Percentiles rank a stretch among this genome's conserved stretches.
Evolutionary conservation across 495 filamentous ascomycete genomes (phyloP).

Genomic region (Lasiosphaeria hispida): DNA sequence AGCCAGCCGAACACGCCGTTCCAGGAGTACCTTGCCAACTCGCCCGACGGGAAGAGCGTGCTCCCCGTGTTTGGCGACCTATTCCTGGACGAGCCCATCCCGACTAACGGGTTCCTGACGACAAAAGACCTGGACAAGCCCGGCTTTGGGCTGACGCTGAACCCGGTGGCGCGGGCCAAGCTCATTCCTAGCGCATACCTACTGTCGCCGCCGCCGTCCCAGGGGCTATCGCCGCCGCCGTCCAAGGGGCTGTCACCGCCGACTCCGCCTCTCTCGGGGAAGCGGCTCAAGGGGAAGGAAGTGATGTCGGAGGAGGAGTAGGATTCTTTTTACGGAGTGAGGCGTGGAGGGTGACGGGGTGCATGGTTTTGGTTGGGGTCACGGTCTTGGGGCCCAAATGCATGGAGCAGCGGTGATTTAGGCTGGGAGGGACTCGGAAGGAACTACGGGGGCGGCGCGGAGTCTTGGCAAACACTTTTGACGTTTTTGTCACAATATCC

Average conservation of each 20-base stretch:
- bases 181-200: constrained; percentile 71
- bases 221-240: constrained; percentile 41
- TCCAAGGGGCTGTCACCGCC: constrained; percentile 12
- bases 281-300: no score
- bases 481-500: no score
- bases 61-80: constrained; percentile 88
- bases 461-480: no score
- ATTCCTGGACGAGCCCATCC: constrained; percentile 88
- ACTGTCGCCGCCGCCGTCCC: constrained; percentile 68
- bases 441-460: no score
- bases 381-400: no score
- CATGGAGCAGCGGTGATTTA: no score
- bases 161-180: constrained; percentile 65
- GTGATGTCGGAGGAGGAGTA: no score
- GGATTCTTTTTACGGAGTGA: no score
- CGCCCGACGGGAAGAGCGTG: constrained; percentile 81
- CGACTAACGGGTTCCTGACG: constrained; percentile 74
- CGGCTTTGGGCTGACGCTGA: constrained; percentile 84
- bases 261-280: no score
- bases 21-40: constrained; percentile 93
- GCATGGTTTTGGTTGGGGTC: no score
- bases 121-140: constrained; percentile 80
- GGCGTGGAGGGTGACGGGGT: no score
- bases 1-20: constrained; percentile 89
- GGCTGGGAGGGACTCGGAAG: no score